A percentile compares a stretch with the other conserved stretches of the same genome.
Evolutionary conservation across 345 rosid genomes (phyloP).

Genomic region (Citropsis articulata): DNA sequence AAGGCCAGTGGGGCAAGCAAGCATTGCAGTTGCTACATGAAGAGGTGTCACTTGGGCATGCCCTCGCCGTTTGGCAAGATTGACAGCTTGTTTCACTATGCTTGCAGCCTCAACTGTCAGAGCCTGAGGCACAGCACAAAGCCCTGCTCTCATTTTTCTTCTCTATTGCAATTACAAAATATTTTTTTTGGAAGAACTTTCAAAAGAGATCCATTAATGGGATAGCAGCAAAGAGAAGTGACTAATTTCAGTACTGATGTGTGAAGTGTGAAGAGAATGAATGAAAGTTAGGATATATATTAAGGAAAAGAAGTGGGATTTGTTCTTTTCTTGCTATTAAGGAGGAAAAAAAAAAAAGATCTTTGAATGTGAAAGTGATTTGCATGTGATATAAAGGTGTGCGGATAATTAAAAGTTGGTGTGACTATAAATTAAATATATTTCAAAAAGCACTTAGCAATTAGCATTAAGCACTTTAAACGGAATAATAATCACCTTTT

Average conservation of each 20-base stretch:
- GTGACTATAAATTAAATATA: conserved; percentile 11
- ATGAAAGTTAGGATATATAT: conserved; percentile 7
- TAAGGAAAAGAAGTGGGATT: conserved; percentile 20
- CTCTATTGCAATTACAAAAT: no score
- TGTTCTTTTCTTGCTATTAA: conserved; percentile 63
- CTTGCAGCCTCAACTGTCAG: conserved; percentile 57
- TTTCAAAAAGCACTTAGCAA: conserved; percentile 16
- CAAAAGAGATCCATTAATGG: neutral
- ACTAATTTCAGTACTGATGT: neutral
- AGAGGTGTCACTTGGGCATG: conserved; percentile 81
- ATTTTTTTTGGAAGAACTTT: no score
- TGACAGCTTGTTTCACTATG: conserved; percentile 58
- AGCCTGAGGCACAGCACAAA: conserved; percentile 55
- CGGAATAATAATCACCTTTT: conserved; percentile 41
- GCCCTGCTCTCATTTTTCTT: conserved; percentile 52
- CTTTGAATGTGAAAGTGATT: conserved; percentile 48
- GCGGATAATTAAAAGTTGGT: conserved; percentile 35
- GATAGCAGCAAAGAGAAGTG: conserved; percentile 2
- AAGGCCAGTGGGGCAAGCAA: conserved; percentile 52
- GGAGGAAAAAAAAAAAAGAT: conserved; percentile 43
- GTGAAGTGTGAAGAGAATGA: neutral
- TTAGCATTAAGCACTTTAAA: conserved; percentile 28
- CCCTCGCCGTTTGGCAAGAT: conserved; percentile 59
- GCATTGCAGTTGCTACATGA: conserved; percentile 68
- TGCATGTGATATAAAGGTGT: conserved; percentile 51